phyloP scores from a whole-genome alignment of 225 moss, liverwort and hornwort genomes.

The Rhytidiadelphus loreus region DNA sequence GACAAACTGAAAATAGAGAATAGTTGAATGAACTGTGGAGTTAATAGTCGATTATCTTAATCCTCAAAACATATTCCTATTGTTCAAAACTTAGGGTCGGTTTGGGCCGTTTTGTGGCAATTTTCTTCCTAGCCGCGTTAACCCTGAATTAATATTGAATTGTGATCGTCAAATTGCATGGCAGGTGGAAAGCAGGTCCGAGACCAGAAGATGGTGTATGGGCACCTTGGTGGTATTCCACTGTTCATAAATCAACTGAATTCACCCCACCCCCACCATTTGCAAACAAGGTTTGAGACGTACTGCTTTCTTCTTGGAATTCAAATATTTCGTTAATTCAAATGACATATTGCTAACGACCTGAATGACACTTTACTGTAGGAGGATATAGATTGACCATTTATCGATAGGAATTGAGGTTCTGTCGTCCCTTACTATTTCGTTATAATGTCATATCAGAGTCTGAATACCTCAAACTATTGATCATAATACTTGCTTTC shows the following conservation, averaged over 20 bases:
- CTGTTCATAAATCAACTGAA: constrained; percentile 72
- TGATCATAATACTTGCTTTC: constrained; percentile 10
- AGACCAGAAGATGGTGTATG: constrained; percentile 88
- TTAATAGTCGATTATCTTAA: background rate
- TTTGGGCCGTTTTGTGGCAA: background rate
- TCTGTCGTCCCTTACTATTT: background rate
- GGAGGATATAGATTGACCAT: background rate
- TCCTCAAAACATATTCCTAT: background rate
- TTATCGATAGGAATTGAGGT: background rate
- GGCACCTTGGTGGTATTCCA: constrained; percentile 83
- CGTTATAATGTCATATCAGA: background rate
- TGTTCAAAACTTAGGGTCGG: background rate
- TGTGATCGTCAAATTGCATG: background rate
- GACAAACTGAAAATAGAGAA: background rate
- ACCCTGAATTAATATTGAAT: background rate
- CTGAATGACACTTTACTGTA: background rate
- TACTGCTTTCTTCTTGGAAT: background rate
- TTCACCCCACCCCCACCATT: constrained; percentile 48
- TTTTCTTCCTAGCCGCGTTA: background rate
- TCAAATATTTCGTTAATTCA: background rate
- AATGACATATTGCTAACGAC: background rate
- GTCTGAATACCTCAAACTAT: background rate
- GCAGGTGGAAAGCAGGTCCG: constrained; percentile 87
- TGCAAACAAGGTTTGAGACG: constrained; percentile 41
- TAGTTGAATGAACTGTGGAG: background rate